Conservation (phyloP, 345 rosid species). For the Sisymbrium irio region DNA sequence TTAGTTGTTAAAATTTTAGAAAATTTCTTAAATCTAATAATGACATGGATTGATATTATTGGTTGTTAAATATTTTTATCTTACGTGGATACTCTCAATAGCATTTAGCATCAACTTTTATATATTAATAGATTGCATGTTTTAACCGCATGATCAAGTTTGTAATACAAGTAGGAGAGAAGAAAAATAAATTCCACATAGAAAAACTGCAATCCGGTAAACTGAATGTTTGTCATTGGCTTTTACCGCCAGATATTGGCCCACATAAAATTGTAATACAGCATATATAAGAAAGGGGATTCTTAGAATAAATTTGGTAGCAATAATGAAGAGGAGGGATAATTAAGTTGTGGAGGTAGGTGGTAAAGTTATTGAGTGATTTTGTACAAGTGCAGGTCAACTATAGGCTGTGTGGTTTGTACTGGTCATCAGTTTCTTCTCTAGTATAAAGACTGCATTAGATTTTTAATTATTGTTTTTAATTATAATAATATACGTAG, state of each 20-base stretch:
- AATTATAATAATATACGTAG: background rate
- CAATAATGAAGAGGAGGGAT: conserved; percentile 9
- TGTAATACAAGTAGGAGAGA: background rate
- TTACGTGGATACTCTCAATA: too few species aligned
- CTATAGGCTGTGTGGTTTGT: conserved; percentile 16
- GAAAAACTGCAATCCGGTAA: background rate
- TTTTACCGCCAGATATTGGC: background rate
- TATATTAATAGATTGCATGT: background rate
- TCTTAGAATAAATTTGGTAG: conserved; percentile 21
- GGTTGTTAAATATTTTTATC: too few species aligned
- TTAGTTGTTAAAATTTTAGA: too few species aligned
- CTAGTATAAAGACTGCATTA: conserved; percentile 4
- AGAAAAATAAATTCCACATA: background rate
- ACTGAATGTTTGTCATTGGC: background rate
- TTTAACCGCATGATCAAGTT: background rate
- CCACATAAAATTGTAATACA: background rate
- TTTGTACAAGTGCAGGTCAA: conserved; percentile 36
- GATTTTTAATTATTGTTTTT: background rate
- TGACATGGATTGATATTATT: too few species aligned
- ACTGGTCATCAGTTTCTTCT: conserved; percentile 30
- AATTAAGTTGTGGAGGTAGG: conserved; percentile 32
- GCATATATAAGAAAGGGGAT: background rate
- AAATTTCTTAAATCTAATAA: too few species aligned
- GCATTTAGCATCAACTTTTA: too few species aligned
- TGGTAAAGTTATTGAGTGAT: conserved; percentile 33